phyloP scores from a whole-genome alignment of 225 moss, liverwort and hornwort species.

The Polytrichum formosum region DNA sequence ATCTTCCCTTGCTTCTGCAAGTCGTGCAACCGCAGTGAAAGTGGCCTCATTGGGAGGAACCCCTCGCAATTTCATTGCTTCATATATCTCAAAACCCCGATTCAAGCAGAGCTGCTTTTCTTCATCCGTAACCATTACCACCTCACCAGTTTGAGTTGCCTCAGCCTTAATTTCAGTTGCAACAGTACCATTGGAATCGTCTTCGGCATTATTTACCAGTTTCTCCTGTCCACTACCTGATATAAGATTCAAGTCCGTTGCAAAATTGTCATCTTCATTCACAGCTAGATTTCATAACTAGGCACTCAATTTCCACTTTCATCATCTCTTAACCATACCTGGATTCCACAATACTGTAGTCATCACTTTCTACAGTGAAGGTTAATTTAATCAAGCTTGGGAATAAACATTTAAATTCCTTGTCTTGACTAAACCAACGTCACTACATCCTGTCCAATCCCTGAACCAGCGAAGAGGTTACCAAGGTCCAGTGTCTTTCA shows the following conservation, averaged over 20 bases:
- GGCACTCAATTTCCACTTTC: conserved; percentile 2
- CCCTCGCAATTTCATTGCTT: conserved; percentile 69
- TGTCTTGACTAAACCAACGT: no score
- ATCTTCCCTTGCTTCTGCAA: conserved; percentile 84
- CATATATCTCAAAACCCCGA: conserved; percentile 84
- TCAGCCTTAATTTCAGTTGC: conserved; percentile 17
- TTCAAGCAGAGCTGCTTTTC: conserved; percentile 52
- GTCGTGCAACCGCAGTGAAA: conserved; percentile 84
- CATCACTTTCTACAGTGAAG: no score
- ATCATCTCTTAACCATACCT: background rate
- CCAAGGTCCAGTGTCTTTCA: no score
- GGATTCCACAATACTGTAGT: background rate
- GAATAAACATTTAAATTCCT: no score
- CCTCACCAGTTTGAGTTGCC: conserved; percentile 29
- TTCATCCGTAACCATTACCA: conserved; percentile 50
- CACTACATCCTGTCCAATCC: no score
- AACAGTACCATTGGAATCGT: background rate
- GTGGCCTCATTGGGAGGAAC: conserved; percentile 95
- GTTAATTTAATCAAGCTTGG: no score
- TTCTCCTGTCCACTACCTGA: conserved; percentile 40
- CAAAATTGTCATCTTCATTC: no score
- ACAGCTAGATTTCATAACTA: no score
- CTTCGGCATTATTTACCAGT: conserved; percentile 1
- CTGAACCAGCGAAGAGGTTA: no score
- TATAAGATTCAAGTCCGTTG: background rate